Evolutionary conservation across 2,329 filamentous ascomycete species (phyloP).

Genomic region (Scedosporium boydii): DNA sequence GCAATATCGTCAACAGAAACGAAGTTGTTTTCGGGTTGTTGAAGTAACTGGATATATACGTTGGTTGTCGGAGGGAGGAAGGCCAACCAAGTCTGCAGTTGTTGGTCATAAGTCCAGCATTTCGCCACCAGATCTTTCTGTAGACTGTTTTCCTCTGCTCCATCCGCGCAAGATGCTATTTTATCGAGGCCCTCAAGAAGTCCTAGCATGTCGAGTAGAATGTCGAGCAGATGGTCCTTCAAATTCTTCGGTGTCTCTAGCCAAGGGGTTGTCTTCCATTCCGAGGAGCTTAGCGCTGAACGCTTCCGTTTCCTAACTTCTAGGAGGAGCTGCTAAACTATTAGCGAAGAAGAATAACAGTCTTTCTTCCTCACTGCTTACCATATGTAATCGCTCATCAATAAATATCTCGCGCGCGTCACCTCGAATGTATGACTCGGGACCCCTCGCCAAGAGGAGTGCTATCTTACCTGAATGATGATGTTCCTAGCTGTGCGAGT

Average conservation of each 20-base stretch:
- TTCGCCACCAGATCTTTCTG: background rate
- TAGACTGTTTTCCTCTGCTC: background rate
- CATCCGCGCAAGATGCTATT: background rate
- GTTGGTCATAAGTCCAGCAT: background rate
- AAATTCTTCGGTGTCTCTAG: slow-evolving; percentile 32
- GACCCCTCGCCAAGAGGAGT: background rate
- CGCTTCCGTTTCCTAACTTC: background rate
- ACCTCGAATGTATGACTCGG: background rate
- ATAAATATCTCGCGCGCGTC: background rate
- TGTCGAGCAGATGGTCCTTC: slow-evolving; percentile 17
- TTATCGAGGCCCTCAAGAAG: slow-evolving; percentile 5
- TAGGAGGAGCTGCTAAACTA: background rate
- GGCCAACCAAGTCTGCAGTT: background rate
- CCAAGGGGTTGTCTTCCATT: slow-evolving; percentile 8
- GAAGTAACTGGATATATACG: background rate
- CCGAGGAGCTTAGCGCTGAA: background rate
- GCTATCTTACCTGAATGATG: background rate
- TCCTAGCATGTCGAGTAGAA: slow-evolving; percentile 7
- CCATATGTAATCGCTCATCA: background rate
- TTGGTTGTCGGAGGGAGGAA: background rate
- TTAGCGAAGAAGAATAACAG: too few species aligned
- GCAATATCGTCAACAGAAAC: background rate
- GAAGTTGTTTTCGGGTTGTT: background rate
- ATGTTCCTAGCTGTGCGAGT: background rate
- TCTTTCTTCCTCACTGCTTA: background rate